Evolutionary conservation across 148 eudicot species (phyloP), one percentile per base, ranked within the genome.

Genomic region (Polygonum aviculare): DNA sequence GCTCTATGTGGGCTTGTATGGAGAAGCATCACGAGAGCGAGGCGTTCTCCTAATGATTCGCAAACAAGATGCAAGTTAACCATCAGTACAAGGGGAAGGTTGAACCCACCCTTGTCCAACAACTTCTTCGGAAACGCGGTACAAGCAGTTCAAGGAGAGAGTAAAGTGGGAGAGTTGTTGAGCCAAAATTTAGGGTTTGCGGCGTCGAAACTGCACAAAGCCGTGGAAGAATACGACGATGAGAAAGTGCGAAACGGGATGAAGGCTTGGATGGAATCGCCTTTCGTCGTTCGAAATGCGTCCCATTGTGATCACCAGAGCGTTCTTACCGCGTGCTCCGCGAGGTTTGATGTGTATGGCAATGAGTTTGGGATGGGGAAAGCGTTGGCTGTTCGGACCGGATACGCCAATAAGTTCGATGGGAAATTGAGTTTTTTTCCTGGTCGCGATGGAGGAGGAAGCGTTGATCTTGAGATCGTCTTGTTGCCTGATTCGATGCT

Each of bases 11-110:
- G 85, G 2, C 74, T 79, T 7, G 80, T 85, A 4, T 82, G 87
- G 87, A 63, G 82, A 40, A 73, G 81, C 50, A 65, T 85, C 2
- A 74, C 74, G 12, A 83, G 87, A 26, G 77, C 74, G 21, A 78
- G 82, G 18, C 2, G 59, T 7, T 10, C 78, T 21, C 38, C 48
- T 3, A 14, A 11, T 6, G 60, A 76, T 16, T 15, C 74, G 31
- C 52, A 71, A n/a, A 70, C 78, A 33, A n/a, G 52, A 9, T 80
- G 78, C 67, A 36, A 21, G 7, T 5, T 83, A 54, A 14, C 77
- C 5, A 73, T 70, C 12, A 75, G 79, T 38, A 72, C 33, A 14
- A 74, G 88, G 74, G 26, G 31, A 12, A 69, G 88, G 50, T 51
- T 85, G 35, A 33, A 76, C 26, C 88, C 82, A 36, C 78, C 85